Percentiles rank a stretch among this genome's conserved stretches.
Conservation (phyloP, 768 basidiomycete species). For the Boletus eberwhitei region DNA sequence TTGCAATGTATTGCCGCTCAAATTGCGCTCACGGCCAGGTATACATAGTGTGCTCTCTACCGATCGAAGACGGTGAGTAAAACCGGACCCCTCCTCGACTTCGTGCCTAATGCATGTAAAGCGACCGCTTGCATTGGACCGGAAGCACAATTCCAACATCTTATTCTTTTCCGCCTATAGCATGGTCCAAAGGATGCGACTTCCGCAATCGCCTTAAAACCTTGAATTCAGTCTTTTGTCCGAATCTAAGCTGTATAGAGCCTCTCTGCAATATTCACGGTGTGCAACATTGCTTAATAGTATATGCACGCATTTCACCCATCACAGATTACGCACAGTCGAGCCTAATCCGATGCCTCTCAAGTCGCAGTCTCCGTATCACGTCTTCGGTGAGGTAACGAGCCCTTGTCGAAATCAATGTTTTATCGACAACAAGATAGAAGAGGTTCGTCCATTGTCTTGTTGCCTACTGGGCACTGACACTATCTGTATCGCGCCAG, state of each 20-base stretch:
- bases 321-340: conserved; percentile 18
- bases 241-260: conserved; percentile 48
- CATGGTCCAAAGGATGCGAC: conserved; percentile 9
- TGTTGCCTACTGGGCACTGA: neutral
- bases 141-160: conserved; percentile 24
- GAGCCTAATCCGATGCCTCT: conserved; percentile 19
- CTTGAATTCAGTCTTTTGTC: conserved; percentile 47
- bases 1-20: conserved; percentile 43
- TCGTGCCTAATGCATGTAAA: conserved; percentile 15
- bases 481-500: neutral
- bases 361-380: neutral
- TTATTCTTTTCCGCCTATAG: conserved; percentile 7
- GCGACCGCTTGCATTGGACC: conserved; percentile 31
- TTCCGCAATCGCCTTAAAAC: conserved; percentile 32
- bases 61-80: conserved; percentile 20
- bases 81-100: conserved; percentile 20
- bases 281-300: conserved; percentile 23
- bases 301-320: conserved; percentile 14
- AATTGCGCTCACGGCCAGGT: conserved; percentile 29
- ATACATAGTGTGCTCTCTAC: conserved; percentile 27
- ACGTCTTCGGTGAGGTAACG: conserved; percentile 4
- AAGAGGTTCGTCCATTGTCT: conserved; percentile 12
- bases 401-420: conserved; percentile 29
- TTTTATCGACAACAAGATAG: conserved; percentile 17
- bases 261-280: conserved; percentile 51